Base-by-base conservation (phyloP, 2,329 filamentous ascomycete genomes). In the Alternaria arbusti region DNA sequence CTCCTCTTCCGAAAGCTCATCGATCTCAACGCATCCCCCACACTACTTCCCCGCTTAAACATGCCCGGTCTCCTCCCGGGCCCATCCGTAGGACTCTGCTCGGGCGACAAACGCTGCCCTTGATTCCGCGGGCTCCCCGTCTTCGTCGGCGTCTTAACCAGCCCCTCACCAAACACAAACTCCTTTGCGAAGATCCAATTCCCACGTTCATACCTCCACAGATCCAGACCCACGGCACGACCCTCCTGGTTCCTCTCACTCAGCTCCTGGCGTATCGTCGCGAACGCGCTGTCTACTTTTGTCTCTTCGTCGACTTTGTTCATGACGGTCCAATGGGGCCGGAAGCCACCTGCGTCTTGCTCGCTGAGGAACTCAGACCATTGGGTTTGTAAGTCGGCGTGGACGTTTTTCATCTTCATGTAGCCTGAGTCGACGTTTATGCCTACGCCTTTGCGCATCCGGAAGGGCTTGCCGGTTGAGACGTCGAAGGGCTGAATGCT, bases 261-360 rank as follows among this genome's bases (percentile, higher is more conserved):
- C 70, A 82, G 11, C 15, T 70, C 73, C 28, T 68, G 61, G 32
- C 72, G 63, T 20, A 82, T 69, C 15, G 80, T 77, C 9, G 75
- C 71, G 56, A 81, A 78, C n/a, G 81, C 78, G 17, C 72, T 68
- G 22, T 72, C 61, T 0, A 83, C 79, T 47, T 76, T 77, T 13
- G 69, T 66, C 57, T 80, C 77, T n/a, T 82, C 79, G 43, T 81
- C 77, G 4, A 82, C 81, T 65, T 83, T 84, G 60, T 84, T 84
- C 82, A 83, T 83, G 15, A 83, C 76, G 11, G 82, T 84, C 74
- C 82, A 84, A 56, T 84, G 82, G 9, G 80, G 76, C 7, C 73
- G 73, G 68, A 79, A 80, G 0, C 75, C 78, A 4, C 76, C 76
- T n/a, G 71, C 71, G 66, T 84, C 82, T 69, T 84, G 82, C 61